A percentile compares a stretch with the other conserved stretches of the same genome.
These are phyloP conservation scores for Russula foetens DNA, from an alignment of 768 basidiomycete genomes.

Conservation along the genomic window DNA sequence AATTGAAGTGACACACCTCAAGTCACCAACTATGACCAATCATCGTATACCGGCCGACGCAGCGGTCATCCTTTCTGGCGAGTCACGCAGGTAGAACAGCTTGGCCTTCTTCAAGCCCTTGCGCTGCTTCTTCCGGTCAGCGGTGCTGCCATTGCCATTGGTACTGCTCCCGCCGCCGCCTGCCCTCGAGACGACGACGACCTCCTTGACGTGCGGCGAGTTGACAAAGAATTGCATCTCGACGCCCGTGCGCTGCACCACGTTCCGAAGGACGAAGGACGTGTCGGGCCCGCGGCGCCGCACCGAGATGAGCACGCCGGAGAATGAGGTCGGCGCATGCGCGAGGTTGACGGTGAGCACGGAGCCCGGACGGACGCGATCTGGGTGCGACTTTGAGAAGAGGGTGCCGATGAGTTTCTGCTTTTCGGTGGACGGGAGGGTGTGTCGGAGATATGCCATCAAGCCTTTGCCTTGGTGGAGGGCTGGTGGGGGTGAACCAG, in stretches of 20 bases:
- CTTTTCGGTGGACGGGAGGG: slow-evolving; percentile 60
- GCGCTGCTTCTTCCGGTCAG: slow-evolving; percentile 5
- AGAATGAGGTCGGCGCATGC: slow-evolving; percentile 75
- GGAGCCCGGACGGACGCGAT: slow-evolving; percentile 73
- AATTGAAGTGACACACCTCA: background rate
- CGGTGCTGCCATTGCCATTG: background rate
- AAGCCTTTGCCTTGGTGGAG: slow-evolving; percentile 66
- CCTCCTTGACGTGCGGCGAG: slow-evolving; percentile 81
- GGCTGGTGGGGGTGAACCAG: slow-evolving; percentile 34
- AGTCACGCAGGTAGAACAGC: slow-evolving; percentile 73
- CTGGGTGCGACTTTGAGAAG: slow-evolving; percentile 64
- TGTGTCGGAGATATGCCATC: slow-evolving; percentile 64
- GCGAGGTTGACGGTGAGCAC: slow-evolving; percentile 72
- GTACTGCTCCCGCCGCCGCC: background rate
- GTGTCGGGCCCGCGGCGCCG: slow-evolving; percentile 81
- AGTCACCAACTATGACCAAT: background rate
- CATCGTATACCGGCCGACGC: slow-evolving; percentile 45
- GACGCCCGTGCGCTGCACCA: slow-evolving; percentile 84
- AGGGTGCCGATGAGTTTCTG: slow-evolving; percentile 55
- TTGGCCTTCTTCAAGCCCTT: slow-evolving; percentile 71
- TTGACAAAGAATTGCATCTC: slow-evolving; percentile 88
- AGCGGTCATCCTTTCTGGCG: slow-evolving; percentile 78
- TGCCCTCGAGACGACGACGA: slow-evolving; percentile 50
- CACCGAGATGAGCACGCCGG: slow-evolving; percentile 80
- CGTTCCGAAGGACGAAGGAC: slow-evolving; percentile 82